Percentiles rank a stretch among this genome's conserved stretches.
These are phyloP conservation scores for Mycena vitilis DNA, from an alignment of 768 basidiomycete species.

Conservation along the genomic window DNA sequence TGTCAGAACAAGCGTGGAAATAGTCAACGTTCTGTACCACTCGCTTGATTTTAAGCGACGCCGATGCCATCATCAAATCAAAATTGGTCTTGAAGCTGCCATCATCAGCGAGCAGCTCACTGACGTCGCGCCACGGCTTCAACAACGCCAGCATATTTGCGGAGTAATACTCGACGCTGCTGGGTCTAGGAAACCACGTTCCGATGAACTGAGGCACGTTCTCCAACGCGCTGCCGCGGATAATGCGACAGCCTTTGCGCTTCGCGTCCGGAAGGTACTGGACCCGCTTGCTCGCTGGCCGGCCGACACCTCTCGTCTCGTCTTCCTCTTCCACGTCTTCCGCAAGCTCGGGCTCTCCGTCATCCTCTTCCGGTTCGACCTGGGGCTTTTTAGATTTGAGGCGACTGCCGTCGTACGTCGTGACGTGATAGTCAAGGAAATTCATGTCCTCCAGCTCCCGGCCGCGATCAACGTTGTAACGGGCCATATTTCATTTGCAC, in stretches of 20 bases:
- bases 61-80: neutral
- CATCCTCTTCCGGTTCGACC: too few species aligned
- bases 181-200: slow-evolving; percentile 16
- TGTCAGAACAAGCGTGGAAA: slow-evolving; percentile 45
- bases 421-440: slow-evolving; percentile 42
- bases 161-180: neutral
- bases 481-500: too few species aligned
- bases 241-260: slow-evolving; percentile 29
- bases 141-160: neutral
- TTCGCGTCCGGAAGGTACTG: slow-evolving; percentile 27
- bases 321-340: slow-evolving; percentile 4
- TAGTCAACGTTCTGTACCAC: slow-evolving; percentile 48
- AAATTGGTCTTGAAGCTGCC: neutral
- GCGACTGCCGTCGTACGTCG: slow-evolving; percentile 47
- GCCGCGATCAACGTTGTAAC: slow-evolving; percentile 36
- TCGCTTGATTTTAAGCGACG: neutral
- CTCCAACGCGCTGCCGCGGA: slow-evolving; percentile 41
- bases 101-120: neutral
- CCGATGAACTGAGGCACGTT: slow-evolving; percentile 53
- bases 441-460: slow-evolving; percentile 30
- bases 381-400: too few species aligned
- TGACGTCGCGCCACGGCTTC: neutral
- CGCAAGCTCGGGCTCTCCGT: too few species aligned
- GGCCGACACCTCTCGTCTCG: neutral
- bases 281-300: slow-evolving; percentile 23